Evolutionary conservation across 345 rosid genomes (phyloP).

Genomic region (Nephelium lappaceum): DNA sequence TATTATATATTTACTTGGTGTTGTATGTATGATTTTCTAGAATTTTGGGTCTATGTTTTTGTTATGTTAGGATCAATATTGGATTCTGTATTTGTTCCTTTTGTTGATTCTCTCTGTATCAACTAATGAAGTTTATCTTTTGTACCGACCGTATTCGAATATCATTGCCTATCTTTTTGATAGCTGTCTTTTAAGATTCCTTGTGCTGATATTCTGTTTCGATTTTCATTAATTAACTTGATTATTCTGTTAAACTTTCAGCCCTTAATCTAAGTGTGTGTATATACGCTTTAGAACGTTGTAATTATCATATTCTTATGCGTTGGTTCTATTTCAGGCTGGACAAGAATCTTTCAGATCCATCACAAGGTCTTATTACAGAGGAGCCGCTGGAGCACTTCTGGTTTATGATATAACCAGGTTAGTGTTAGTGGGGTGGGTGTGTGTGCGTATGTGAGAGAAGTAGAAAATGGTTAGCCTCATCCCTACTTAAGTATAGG

Average conservation of each 20-base stretch:
- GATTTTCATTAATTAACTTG: neutral
- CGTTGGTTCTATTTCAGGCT: conserved; percentile 47
- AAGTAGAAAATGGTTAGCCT: neutral
- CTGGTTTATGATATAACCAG: conserved; percentile 95
- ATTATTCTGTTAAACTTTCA: neutral
- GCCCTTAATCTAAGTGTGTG: neutral
- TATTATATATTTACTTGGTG: too few species aligned
- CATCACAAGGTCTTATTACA: conserved; percentile 91
- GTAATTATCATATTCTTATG: neutral
- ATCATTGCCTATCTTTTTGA: too few species aligned
- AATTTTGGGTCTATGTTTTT: neutral
- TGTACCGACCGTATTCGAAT: neutral
- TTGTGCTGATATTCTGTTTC: neutral
- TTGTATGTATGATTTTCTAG: neutral
- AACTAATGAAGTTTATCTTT: neutral
- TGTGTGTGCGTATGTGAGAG: neutral
- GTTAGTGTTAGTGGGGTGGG: conserved; percentile 30
- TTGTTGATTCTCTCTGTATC: neutral
- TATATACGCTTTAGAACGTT: neutral
- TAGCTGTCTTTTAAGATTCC: neutral
- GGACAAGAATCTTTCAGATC: conserved; percentile 99
- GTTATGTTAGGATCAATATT: neutral
- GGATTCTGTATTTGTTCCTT: neutral
- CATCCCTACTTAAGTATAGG: too few species aligned
- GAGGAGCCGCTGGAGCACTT: conserved; percentile 99